Conservation (phyloP, 2,329 filamentous ascomycete genomes). For the Aspergillus sp. region DNA sequence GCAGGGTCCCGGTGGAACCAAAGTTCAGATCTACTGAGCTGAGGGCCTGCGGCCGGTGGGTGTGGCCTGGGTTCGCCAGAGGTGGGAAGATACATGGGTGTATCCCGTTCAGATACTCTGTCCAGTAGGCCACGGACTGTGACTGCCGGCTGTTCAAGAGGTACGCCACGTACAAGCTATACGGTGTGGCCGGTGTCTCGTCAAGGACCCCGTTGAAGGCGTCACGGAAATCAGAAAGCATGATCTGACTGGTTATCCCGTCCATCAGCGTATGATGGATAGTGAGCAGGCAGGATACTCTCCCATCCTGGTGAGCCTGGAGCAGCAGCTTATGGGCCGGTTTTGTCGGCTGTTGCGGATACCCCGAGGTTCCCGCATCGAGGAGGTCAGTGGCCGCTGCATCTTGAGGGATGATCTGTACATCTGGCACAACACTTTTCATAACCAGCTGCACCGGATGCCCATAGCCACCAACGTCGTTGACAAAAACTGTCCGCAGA, state of each 20-base stretch:
- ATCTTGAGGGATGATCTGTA: not conserved
- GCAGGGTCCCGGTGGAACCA: not conserved
- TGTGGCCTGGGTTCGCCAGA: not conserved
- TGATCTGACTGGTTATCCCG: not conserved
- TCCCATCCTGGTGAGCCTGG: not conserved
- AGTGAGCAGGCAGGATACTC: slow-evolving; percentile 4
- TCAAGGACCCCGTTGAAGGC: slow-evolving; percentile 27
- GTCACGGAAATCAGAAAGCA: slow-evolving; percentile 14
- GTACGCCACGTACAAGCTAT: slow-evolving; percentile 30
- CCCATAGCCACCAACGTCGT: not conserved
- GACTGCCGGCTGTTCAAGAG: not conserved
- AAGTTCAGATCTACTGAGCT: not conserved
- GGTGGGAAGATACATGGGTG: slow-evolving; percentile 9
- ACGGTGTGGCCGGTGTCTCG: slow-evolving; percentile 31
- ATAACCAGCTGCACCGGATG: slow-evolving; percentile 9
- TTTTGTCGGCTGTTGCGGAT: not conserved
- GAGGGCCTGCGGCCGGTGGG: not conserved
- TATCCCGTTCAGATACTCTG: not conserved
- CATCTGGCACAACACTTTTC: not conserved
- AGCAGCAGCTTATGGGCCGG: slow-evolving; percentile 7
- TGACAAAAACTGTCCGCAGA: slow-evolving; percentile 14
- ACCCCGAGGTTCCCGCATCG: not conserved
- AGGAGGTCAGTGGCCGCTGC: not conserved
- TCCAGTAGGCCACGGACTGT: slow-evolving; percentile 1
- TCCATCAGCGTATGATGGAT: slow-evolving; percentile 8